These are phyloP conservation scores for Fusarium xylarioides DNA, from an alignment of 2,329 filamentous ascomycete species.

Conservation along the genomic window DNA sequence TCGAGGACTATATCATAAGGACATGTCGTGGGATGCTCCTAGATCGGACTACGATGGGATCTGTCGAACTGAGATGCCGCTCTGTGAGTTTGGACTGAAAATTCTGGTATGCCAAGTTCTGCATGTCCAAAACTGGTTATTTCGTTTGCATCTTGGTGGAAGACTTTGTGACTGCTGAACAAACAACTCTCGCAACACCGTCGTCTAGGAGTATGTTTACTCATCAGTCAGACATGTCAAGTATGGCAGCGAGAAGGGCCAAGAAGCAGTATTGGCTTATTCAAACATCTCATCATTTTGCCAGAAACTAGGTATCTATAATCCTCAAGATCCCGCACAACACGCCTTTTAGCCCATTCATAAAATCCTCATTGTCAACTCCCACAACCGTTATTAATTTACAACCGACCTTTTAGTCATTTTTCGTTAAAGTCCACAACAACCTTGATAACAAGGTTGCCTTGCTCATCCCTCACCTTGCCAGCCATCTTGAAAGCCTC, in stretches of 20 bases:
- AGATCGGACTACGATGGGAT: neutral
- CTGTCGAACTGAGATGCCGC: neutral
- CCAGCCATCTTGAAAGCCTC: slow-evolving; percentile 78
- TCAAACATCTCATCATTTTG: slow-evolving; percentile 6
- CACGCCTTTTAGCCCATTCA: slow-evolving; percentile 25
- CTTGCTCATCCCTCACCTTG: slow-evolving; percentile 73
- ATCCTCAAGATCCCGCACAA: neutral
- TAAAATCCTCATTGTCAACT: slow-evolving; percentile 10
- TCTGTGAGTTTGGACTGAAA: neutral
- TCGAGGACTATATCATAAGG: neutral
- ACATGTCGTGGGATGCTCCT: neutral
- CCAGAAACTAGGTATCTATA: neutral
- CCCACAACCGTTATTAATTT: neutral
- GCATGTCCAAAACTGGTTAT: neutral
- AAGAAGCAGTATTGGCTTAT: neutral
- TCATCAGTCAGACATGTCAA: too few species aligned
- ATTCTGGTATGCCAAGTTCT: fast-evolving
- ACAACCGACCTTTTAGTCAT: slow-evolving; percentile 20
- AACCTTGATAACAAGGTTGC: slow-evolving; percentile 79
- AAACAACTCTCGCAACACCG: neutral
- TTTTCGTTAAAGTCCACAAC: slow-evolving; percentile 60
- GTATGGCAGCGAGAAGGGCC: neutral
- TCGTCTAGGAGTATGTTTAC: neutral
- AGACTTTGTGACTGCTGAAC: neutral
- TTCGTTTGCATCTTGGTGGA: neutral